phyloP scores from a whole-genome alignment of 169 alveolate genomes.

The Plasmodium vivax region DNA sequence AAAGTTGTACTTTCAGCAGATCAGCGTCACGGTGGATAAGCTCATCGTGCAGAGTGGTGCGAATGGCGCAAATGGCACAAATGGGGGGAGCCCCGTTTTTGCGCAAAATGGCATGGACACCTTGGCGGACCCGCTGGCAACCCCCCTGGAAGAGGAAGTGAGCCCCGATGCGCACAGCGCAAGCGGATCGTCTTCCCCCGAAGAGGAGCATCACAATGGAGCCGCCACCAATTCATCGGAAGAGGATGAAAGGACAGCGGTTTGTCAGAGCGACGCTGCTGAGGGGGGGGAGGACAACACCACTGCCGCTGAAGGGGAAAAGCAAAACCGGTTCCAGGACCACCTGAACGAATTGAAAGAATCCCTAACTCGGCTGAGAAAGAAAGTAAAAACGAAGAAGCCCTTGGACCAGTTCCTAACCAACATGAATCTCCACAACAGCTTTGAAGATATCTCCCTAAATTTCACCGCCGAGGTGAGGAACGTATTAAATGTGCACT shows the following conservation, averaged over 20 bases:
- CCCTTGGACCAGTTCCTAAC: conserved; percentile 16
- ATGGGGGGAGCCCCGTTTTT: not conserved
- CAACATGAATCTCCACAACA: conserved; percentile 14
- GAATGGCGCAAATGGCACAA: no score
- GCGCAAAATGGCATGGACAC: not conserved
- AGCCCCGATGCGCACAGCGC: not conserved
- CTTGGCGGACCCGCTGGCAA: not conserved
- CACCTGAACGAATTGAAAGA: conserved; percentile 4
- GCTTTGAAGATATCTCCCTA: conserved; percentile 68
- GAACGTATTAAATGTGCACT: conserved; percentile 44
- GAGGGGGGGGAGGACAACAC: not conserved
- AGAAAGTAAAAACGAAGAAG: conserved; percentile 21
- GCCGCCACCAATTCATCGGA: not conserved
- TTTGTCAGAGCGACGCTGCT: not conserved
- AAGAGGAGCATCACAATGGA: not conserved
- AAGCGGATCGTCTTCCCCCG: not conserved
- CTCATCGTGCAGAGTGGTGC: conserved; percentile 14
- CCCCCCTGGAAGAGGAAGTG: not conserved
- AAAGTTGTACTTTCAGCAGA: conserved; percentile 66
- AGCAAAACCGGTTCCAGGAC: not conserved
- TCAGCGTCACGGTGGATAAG: conserved; percentile 51
- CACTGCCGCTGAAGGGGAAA: not conserved
- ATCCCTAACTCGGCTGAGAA: conserved; percentile 1
- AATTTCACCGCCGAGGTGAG: conserved; percentile 36
- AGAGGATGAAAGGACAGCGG: not conserved